Evolutionary conservation across 1,284 basidiomycete genomes (phyloP).

Genomic region (Heterobasidion occidentale): DNA sequence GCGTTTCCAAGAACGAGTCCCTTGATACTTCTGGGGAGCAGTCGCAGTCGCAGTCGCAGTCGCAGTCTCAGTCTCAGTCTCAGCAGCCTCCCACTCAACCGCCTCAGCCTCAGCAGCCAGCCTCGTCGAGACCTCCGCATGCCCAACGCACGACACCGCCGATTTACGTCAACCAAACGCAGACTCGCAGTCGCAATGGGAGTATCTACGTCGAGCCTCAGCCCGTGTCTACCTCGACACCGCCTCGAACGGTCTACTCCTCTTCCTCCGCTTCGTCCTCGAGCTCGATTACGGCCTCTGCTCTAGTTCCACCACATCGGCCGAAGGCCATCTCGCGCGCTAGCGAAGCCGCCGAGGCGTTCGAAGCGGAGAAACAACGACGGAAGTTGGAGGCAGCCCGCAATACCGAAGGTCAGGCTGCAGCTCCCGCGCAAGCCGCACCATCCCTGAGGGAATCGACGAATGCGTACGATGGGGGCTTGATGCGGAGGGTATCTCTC

Average conservation of each 20-base stretch:
- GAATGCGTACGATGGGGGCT: conserved; percentile 3
- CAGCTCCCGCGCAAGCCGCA: neutral
- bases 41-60: too few relatives aligned
- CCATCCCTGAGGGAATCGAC: conserved; percentile 5
- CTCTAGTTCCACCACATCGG: conserved; percentile 4
- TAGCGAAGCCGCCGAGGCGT: conserved; percentile 11
- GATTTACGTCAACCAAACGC: neutral
- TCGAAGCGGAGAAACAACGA: conserved; percentile 12
- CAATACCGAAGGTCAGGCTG: neutral
- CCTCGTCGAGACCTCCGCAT: neutral
- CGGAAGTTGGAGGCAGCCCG: conserved; percentile 1
- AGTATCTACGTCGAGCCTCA: neutral
- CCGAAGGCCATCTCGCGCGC: conserved; percentile 11
- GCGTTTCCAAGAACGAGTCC: neutral
- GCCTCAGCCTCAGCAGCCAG: too few relatives aligned
- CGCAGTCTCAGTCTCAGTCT: too few relatives aligned
- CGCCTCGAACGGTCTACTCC: neutral
- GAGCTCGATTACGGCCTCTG: neutral
- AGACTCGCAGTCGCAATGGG: neutral
- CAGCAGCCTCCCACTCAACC: too few relatives aligned
- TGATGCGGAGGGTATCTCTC: conserved; percentile 4
- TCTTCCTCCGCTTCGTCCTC: neutral
- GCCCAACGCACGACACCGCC: neutral
- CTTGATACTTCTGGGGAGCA: neutral
- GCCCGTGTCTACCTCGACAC: neutral